Evolutionary conservation across 2,329 filamentous ascomycete genomes (phyloP), one percentile per base, ranked within the genome.

Genomic region (Botrytis fragariae): DNA sequence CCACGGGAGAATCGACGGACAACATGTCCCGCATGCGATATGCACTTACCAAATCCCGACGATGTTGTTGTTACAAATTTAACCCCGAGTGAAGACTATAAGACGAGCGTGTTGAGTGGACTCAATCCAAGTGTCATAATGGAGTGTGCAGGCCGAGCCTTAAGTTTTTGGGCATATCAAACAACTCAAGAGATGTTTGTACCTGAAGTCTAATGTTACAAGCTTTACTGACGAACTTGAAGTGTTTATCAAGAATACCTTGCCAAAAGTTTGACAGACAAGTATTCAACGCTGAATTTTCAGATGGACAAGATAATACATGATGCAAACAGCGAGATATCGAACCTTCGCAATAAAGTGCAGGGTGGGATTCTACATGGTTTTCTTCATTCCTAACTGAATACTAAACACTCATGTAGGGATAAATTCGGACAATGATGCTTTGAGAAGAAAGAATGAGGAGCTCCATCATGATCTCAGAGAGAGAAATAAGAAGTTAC

Each of bases 131-230:
- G 87, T 48, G 86, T 91, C 44, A 92, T 98, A 76, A 94, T 97
- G 87, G 95, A 97, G 78, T 97, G 94, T 82, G 92, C 93, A 35
- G 90, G 91, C 8, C 87, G 93, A 77, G 94, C 91, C 1, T 82
- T 97, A 76, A 89, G 88, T 45, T 97, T 97, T 80, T 97, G 94
- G 91, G 91, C 89, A 44, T 97, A 97, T 78, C 94, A 97, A 80
- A 90, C 91, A 32, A 90, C 90, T 4, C 93, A 96, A 78, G 93
- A 97, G 82, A 92, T 97, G 92, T 94, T 79, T 76, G 86, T 81
- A 16, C n/a, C 20, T 9, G 35, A 18, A 44, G 16, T 25, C 44
- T 42, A 12, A 39, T 54, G 39, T 44, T n/a, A 72, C 77, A 80
- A 65, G 80, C 72, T 74, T 60, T 61, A 71, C 77, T 77, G 78